These are phyloP conservation scores for Clohesyomyces aquaticus DNA, from an alignment of 495 filamentous ascomycete genomes.

Conservation along the genomic window DNA sequence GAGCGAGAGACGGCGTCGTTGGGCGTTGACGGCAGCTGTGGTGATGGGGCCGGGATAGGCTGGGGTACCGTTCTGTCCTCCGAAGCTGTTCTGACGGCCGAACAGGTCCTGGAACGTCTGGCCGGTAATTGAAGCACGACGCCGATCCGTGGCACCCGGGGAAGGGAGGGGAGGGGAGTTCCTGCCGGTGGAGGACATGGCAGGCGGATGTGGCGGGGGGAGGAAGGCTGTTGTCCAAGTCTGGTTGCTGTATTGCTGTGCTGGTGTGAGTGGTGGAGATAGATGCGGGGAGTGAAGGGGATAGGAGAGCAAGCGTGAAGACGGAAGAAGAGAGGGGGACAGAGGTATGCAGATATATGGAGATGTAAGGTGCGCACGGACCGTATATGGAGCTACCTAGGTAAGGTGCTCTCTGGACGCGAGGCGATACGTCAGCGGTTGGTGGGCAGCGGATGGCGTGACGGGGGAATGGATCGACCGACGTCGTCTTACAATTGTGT, in stretches of 20 bases:
- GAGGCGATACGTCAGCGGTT: not conserved
- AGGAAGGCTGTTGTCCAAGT: not conserved
- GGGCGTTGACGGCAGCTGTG: slow-evolving; percentile 63
- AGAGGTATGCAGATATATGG: slow-evolving; percentile 1
- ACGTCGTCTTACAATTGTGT: slow-evolving; percentile 9
- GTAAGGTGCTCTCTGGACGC: not conserved
- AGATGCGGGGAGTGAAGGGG: not conserved
- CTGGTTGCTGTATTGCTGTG: slow-evolving; percentile 11
- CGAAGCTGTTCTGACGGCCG: slow-evolving; percentile 30
- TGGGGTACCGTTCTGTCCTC: slow-evolving; percentile 11
- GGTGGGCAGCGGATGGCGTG: slow-evolving; percentile 32
- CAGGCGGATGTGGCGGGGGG: slow-evolving; percentile 3
- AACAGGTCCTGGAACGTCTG: slow-evolving; percentile 49
- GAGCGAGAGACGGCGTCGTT: slow-evolving; percentile 84
- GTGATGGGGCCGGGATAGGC: slow-evolving; percentile 57
- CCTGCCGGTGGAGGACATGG: slow-evolving; percentile 42
- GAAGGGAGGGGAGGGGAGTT: slow-evolving; percentile 40
- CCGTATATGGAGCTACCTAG: not conserved
- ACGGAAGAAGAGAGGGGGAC: not conserved
- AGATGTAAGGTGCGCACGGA: slow-evolving; percentile 7
- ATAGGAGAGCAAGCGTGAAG: not conserved
- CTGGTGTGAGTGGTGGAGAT: not conserved
- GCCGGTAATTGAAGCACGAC: slow-evolving; percentile 46
- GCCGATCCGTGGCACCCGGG: slow-evolving; percentile 30
- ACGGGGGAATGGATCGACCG: slow-evolving; percentile 22